Conservation (phyloP, 352 stramenopile species). For the Globisporangium echinulatum region DNA sequence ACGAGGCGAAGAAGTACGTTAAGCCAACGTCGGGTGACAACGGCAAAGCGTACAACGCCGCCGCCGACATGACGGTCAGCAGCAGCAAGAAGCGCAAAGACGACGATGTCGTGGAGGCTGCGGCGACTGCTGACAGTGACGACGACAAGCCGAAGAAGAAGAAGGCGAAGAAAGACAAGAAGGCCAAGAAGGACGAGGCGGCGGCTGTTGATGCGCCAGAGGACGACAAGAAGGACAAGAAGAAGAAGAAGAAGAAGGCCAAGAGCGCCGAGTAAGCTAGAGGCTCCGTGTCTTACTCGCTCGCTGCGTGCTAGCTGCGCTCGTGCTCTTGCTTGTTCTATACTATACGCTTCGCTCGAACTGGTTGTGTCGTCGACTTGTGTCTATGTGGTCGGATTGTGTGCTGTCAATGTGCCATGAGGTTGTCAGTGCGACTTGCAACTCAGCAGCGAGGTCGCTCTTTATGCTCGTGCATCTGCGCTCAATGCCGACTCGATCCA, state of each 20-base stretch:
- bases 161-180: conserved; percentile 80
- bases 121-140: conserved; percentile 37
- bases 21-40: conserved; percentile 43
- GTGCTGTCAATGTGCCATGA: too few relatives aligned
- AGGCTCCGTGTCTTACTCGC: background rate
- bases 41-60: conserved; percentile 90
- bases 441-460: too few relatives aligned
- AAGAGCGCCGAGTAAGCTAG: conserved; percentile 15
- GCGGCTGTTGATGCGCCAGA: conserved; percentile 4
- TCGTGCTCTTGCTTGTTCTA: conserved; percentile 13
- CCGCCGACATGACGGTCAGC: conserved; percentile 93
- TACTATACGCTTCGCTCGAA: conserved; percentile 11
- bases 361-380: background rate
- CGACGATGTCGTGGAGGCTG: conserved; percentile 44
- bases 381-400: background rate
- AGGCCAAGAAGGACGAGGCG: conserved; percentile 72
- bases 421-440: too few relatives aligned
- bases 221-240: conserved; percentile 52
- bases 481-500: too few relatives aligned
- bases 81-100: conserved; percentile 83
- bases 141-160: conserved; percentile 61
- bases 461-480: too few relatives aligned
- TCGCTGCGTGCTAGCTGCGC: background rate
- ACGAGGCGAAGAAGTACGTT: conserved; percentile 87
- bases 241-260: conserved; percentile 46